Percentiles rank a stretch among this genome's conserved stretches.
Evolutionary conservation across 257 asterid genomes (phyloP).

Genomic region (Phtheirospermum japonicum): DNA sequence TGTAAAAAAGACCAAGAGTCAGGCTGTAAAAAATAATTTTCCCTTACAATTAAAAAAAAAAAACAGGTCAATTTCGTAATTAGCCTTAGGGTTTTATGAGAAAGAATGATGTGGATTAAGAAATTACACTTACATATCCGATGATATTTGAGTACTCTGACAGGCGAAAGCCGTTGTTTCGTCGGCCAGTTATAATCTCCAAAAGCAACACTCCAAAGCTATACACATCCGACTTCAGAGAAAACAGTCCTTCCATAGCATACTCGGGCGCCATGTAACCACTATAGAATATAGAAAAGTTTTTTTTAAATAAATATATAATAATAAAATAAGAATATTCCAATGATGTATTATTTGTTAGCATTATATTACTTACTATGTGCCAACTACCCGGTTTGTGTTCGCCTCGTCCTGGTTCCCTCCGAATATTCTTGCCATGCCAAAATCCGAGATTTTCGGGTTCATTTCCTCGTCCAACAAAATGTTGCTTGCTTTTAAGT

Average conservation of each 20-base stretch:
- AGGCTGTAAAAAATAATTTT: too few species aligned
- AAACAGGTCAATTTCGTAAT: not conserved
- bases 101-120: not conserved
- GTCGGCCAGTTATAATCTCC: constrained; percentile 71
- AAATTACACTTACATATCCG: constrained; percentile 56
- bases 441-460: constrained; percentile 93
- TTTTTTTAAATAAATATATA: not conserved
- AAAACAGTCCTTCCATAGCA: constrained; percentile 94
- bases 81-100: not conserved
- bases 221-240: constrained; percentile 82
- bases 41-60: too few species aligned
- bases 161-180: constrained; percentile 52
- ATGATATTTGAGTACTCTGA: constrained; percentile 51
- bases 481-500: constrained; percentile 84
- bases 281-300: constrained; percentile 29
- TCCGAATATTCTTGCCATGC: constrained; percentile 89
- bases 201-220: constrained; percentile 79
- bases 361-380: constrained; percentile 55
- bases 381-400: constrained; percentile 80
- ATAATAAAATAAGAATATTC: not conserved
- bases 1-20: too few species aligned
- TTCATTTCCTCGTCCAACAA: constrained; percentile 82
- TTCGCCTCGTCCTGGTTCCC: constrained; percentile 81
- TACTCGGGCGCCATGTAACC: constrained; percentile 98
- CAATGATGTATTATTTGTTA: not conserved